Evolutionary conservation across 1,139 yeast species (phyloP).

Genomic region (Meyerozyma carpophila): DNA sequence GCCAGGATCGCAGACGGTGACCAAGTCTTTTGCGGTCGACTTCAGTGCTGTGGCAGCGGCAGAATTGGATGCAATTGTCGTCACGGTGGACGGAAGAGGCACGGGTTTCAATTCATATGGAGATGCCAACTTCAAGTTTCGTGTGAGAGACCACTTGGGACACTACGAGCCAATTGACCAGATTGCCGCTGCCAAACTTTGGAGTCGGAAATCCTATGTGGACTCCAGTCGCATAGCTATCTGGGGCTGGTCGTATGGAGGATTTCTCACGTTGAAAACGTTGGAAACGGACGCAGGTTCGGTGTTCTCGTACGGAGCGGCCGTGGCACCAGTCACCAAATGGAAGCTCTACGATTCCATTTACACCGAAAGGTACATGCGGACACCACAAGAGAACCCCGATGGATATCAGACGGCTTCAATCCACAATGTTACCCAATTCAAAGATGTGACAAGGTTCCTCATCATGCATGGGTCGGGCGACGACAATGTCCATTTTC

Average conservation of each 20-base stretch:
- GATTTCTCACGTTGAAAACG: conserved; percentile 69
- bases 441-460: conserved; percentile 52
- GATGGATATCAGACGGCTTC: conserved; percentile 52
- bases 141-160: conserved; percentile 64
- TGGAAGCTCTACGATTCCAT: conserved; percentile 74
- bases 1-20: conserved; percentile 72
- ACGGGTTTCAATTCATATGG: conserved; percentile 59
- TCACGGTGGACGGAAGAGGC: conserved; percentile 80
- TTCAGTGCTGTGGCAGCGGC: conserved; percentile 66
- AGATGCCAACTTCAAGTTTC: conserved; percentile 50
- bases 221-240: conserved; percentile 58
- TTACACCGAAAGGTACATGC: conserved; percentile 76
- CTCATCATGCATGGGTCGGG: conserved; percentile 76
- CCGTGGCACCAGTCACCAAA: conserved; percentile 79
- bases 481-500: conserved; percentile 79
- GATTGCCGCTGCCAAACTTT: conserved; percentile 58
- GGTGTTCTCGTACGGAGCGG: conserved; percentile 61
- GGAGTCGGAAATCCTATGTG: conserved; percentile 51
- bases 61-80: conserved; percentile 65
- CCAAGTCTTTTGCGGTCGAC: conserved; percentile 46
- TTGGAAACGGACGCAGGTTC: conserved; percentile 59
- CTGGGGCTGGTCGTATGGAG: conserved; percentile 88
- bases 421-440: conserved; percentile 43
- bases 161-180: conserved; percentile 67
- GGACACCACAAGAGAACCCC: conserved; percentile 58